Percentiles rank a stretch among this genome's conserved stretches.
These are phyloP conservation scores for Russula dissimulans DNA, from an alignment of 768 basidiomycete species.

Conservation along the genomic window DNA sequence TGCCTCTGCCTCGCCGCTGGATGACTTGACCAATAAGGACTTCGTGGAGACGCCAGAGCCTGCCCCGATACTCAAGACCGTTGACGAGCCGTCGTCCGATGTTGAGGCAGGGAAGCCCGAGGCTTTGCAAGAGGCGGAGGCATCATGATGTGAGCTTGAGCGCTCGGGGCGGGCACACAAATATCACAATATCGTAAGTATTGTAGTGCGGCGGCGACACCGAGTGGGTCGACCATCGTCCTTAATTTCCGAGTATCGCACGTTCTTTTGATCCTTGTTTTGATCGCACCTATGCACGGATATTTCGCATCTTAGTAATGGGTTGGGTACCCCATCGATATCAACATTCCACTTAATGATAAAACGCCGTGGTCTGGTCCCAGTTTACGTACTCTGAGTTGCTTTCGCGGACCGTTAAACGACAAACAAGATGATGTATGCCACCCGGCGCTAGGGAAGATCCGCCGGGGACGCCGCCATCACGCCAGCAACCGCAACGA, in stretches of 20 bases:
- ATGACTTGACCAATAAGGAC: conserved; percentile 32
- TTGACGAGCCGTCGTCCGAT: conserved; percentile 30
- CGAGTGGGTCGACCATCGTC: background rate
- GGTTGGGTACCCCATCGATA: background rate
- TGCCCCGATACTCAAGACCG: conserved; percentile 33
- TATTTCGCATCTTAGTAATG: background rate
- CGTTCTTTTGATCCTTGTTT: background rate
- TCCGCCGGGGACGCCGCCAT: too few relatives aligned
- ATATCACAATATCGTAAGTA: conserved; percentile 3
- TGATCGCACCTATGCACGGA: background rate
- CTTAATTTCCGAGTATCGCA: background rate
- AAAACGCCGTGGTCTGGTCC: background rate
- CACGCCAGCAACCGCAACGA: too few relatives aligned
- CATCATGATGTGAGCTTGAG: conserved; percentile 2
- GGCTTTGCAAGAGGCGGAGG: conserved; percentile 29
- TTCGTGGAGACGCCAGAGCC: conserved; percentile 38
- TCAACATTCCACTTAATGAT: background rate
- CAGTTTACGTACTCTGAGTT: too few relatives aligned
- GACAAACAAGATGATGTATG: too few relatives aligned
- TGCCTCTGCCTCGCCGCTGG: conserved; percentile 22
- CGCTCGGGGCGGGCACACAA: background rate
- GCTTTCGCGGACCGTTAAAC: too few relatives aligned
- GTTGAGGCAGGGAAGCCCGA: conserved; percentile 38
- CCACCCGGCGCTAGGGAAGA: too few relatives aligned
- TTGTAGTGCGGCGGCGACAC: background rate